Conservation (phyloP, 805 yeast genomes). For the Kockiozyma suomiensis region DNA sequence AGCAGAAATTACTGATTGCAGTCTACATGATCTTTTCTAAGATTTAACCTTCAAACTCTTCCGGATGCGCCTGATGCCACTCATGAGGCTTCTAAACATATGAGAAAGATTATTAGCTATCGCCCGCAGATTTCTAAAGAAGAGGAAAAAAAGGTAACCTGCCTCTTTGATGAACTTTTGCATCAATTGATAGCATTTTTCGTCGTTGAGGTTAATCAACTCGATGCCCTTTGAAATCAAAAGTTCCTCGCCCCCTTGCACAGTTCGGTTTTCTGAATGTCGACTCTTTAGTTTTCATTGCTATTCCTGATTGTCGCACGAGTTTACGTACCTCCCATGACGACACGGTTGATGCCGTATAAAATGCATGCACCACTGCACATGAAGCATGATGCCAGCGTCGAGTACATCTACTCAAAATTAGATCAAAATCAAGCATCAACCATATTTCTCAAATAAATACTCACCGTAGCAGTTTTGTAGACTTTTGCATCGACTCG, state of each 20-base stretch:
- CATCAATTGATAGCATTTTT: conserved; percentile 61
- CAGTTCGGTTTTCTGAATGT: conserved; percentile 68
- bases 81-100: conserved; percentile 27
- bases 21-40: not conserved
- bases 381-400: conserved; percentile 92
- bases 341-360: conserved; percentile 86
- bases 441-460: not conserved
- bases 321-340: conserved; percentile 60
- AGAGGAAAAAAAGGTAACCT: not conserved
- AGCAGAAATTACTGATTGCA: no score
- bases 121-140: not conserved
- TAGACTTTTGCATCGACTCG: conserved; percentile 78
- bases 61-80: conserved; percentile 35
- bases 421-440: not conserved
- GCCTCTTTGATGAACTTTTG: conserved; percentile 68
- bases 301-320: no score
- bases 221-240: conserved; percentile 64
- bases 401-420: conserved; percentile 67
- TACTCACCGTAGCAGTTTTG: conserved; percentile 65
- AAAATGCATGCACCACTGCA: conserved; percentile 90
- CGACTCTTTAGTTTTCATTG: not conserved
- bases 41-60: conserved; percentile 28
- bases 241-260: conserved; percentile 80
- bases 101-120: no score
- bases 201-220: conserved; percentile 42